Percentiles rank a stretch among this genome's conserved stretches.
Evolutionary conservation across 2,329 filamentous ascomycete genomes (phyloP).

Genomic region (Truncatella angustata): DNA sequence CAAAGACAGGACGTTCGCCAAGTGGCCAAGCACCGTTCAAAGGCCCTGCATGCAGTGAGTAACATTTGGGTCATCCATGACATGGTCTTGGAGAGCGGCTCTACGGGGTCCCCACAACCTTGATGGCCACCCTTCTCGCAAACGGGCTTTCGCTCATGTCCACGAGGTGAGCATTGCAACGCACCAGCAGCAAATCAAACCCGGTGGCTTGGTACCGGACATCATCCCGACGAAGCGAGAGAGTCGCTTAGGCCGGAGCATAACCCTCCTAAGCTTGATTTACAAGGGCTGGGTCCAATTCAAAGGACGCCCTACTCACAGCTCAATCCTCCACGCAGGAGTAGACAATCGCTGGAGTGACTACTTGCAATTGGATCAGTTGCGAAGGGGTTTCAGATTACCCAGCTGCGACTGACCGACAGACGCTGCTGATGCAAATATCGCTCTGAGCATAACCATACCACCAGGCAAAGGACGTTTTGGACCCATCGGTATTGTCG

Average conservation of each 20-base stretch:
- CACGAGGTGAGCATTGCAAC: neutral
- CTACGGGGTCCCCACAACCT: neutral
- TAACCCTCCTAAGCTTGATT: neutral
- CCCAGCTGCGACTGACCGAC: too few relatives aligned
- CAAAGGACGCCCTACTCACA: too few relatives aligned
- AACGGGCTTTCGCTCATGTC: too few relatives aligned
- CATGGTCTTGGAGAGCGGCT: neutral
- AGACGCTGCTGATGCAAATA: too few relatives aligned
- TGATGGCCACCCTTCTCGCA: slow-evolving; percentile 4
- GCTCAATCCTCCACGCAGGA: too few relatives aligned
- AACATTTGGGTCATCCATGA: neutral
- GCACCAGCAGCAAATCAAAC: neutral
- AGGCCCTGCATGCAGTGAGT: neutral
- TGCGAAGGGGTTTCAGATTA: too few relatives aligned
- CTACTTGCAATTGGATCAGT: too few relatives aligned
- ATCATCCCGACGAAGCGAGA: neutral
- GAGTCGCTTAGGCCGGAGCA: neutral
- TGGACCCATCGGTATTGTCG: too few relatives aligned
- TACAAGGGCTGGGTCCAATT: neutral
- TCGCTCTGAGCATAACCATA: too few relatives aligned
- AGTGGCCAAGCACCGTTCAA: neutral
- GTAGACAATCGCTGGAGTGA: too few relatives aligned
- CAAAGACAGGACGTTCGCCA: too few relatives aligned
- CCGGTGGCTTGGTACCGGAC: neutral
- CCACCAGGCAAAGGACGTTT: too few relatives aligned